Base-by-base conservation (phyloP, 805 yeast species). In the Ogataea ganodermae region DNA sequence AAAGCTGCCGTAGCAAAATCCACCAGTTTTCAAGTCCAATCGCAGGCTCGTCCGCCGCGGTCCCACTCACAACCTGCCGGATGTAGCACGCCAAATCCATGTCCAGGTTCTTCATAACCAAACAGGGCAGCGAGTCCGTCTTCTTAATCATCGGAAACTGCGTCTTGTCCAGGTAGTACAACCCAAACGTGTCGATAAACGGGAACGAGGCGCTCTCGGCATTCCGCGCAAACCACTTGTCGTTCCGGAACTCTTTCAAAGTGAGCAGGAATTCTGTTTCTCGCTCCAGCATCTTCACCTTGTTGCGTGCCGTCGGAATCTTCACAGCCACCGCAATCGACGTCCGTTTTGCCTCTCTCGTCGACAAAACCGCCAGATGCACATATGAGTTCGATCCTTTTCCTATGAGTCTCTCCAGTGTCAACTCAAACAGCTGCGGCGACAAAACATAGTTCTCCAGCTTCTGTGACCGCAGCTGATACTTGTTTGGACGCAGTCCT, bases 11-110 rank as follows among this genome's bases (percentile, higher is more conserved):
- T 3, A 63, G 62, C 4, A 72, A 49, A 22, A 45, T 47, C 68
- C 69, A 69, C 73, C 73, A 72, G 10, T 47, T 35, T 1, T 46
- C 35, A 1, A 44, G 12, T 1, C 66, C 65, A 12, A 70, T 52
- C 6, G 49, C 58, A 4, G 35, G 50, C 37, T 33, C 40, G n/a
- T 22, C 24, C 7, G 22, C 28, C 5, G 32, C 20, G 10, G 47
- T 6, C 9, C 6, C 9, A 17, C 31, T 35, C 20, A 20, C 26
- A 23, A 22, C 32, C 3, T 24, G 27, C 14, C 48, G 42, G 10
- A 69, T 60, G 44, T 52, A 61, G 7, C 51, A 36, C 4, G 58
- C 49, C 26, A 73, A 57, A 26, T 66, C 59, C 13, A 46, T 45
- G 7, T 64, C 63, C 60, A 65, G 53, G 42, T 53, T 56, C 23